phyloP scores from a whole-genome alignment of 1,139 yeast genomes.

The Suhomyces terraborum region DNA sequence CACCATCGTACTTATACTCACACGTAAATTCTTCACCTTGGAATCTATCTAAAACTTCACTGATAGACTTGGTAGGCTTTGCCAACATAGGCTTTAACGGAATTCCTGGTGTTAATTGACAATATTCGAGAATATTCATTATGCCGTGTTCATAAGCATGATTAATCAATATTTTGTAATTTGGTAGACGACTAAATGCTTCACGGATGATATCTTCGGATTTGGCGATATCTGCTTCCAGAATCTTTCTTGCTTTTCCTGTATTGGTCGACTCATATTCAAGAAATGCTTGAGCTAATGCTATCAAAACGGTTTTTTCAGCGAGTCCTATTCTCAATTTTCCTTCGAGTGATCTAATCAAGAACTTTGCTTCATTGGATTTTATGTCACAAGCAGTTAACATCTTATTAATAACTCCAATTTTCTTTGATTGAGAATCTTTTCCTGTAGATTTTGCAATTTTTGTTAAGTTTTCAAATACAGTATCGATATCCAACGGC shows the following conservation, averaged over 20 bases:
- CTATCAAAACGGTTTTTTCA: slow-evolving; percentile 83
- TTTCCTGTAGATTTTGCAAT: slow-evolving; percentile 85
- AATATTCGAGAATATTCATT: slow-evolving; percentile 60
- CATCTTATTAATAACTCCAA: slow-evolving; percentile 76
- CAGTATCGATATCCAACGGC: slow-evolving; percentile 69
- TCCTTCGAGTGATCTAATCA: slow-evolving; percentile 89
- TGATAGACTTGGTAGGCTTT: slow-evolving; percentile 90
- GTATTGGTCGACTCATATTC: slow-evolving; percentile 48
- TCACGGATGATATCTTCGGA: slow-evolving; percentile 84
- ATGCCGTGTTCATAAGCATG: slow-evolving; percentile 71
- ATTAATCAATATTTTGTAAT: slow-evolving; percentile 75
- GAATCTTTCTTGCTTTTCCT: slow-evolving; percentile 7
- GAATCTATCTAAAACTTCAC: slow-evolving; percentile 87
- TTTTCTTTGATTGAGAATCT: slow-evolving; percentile 77
- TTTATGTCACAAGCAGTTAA: slow-evolving; percentile 83
- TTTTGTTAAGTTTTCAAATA: slow-evolving; percentile 69
- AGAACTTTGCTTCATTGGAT: slow-evolving; percentile 75
- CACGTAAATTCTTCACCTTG: slow-evolving; percentile 86
- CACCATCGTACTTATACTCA: slow-evolving; percentile 97
- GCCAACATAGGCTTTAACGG: slow-evolving; percentile 98
- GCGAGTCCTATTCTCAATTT: slow-evolving; percentile 92
- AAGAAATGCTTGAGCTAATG: slow-evolving; percentile 81
- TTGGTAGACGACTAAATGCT: slow-evolving; percentile 90
- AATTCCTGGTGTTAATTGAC: slow-evolving; percentile 84
- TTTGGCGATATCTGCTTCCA: slow-evolving; percentile 43